phyloP scores from a whole-genome alignment of 1,284 basidiomycete genomes.

The Ustilago vetiveriae region DNA sequence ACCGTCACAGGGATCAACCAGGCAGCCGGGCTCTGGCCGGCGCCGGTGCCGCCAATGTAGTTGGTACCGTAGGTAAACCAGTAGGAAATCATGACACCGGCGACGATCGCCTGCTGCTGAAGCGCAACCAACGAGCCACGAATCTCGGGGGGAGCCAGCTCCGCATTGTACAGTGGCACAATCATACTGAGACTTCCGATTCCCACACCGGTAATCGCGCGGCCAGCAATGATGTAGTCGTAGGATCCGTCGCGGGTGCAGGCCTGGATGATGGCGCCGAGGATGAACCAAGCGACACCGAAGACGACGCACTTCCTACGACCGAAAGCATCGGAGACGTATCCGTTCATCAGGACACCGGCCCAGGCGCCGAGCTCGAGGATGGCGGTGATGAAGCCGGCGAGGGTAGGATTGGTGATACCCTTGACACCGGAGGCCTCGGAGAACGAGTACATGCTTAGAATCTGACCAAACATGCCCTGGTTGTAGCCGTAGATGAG shows the following conservation, averaged over 20 bases:
- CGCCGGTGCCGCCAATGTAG: slow-evolving; percentile 69
- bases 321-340: slow-evolving; percentile 76
- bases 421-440: slow-evolving; percentile 75
- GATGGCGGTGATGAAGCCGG: slow-evolving; percentile 74
- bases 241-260: slow-evolving; percentile 73
- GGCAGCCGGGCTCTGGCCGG: slow-evolving; percentile 75
- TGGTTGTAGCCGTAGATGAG: slow-evolving; percentile 82
- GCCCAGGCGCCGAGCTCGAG: slow-evolving; percentile 79
- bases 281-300: slow-evolving; percentile 76
- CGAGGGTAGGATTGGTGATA: slow-evolving; percentile 78
- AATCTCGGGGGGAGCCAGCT: slow-evolving; percentile 81
- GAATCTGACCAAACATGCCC: slow-evolving; percentile 72
- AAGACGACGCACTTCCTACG: slow-evolving; percentile 75
- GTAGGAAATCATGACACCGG: slow-evolving; percentile 71
- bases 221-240: slow-evolving; percentile 74
- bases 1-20: slow-evolving; percentile 81
- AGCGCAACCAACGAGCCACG: slow-evolving; percentile 81
- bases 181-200: slow-evolving; percentile 82
- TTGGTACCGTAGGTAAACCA: slow-evolving; percentile 82
- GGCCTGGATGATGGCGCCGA: slow-evolving; percentile 77
- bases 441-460: slow-evolving; percentile 81
- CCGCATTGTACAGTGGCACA: slow-evolving; percentile 78
- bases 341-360: slow-evolving; percentile 76
- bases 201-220: slow-evolving; percentile 79
- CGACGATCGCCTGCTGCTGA: slow-evolving; percentile 71